phyloP scores from a whole-genome alignment of 148 eudicot genomes.

The Diospyros kaki region DNA sequence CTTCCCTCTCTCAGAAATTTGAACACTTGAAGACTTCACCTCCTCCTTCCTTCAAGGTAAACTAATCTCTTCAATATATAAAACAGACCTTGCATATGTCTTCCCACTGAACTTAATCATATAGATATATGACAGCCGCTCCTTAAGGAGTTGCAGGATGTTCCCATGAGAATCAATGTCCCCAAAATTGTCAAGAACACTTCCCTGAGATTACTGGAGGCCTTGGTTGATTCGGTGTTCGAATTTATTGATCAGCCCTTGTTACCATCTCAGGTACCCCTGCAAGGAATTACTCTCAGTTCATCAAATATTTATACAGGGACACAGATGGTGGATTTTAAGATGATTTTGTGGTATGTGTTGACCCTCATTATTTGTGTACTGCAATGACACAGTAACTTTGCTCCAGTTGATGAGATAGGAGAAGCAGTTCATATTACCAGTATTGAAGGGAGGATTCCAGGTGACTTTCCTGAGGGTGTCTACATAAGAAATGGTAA shows the following conservation, averaged over 20 bases:
- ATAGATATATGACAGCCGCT: conserved; percentile 14
- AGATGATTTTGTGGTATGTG: too few species aligned
- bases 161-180: conserved; percentile 13
- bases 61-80: neutral
- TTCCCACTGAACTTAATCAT: neutral
- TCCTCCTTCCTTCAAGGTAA: neutral
- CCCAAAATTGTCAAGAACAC: conserved; percentile 17
- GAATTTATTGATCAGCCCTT: conserved; percentile 32
- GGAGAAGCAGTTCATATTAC: conserved; percentile 19
- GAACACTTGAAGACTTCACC: too few species aligned
- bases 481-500: conserved; percentile 41
- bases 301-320: too few species aligned
- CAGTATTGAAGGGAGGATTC: conserved; percentile 24
- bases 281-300: neutral
- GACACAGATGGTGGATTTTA: too few species aligned
- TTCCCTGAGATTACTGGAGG: conserved; percentile 19
- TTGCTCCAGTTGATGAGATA: conserved; percentile 41
- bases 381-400: conserved; percentile 19
- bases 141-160: conserved; percentile 17
- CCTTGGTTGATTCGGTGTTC: conserved; percentile 29
- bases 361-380: too few species aligned
- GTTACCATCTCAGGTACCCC: conserved; percentile 31
- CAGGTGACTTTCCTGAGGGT: conserved; percentile 38
- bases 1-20: neutral
- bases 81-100: neutral